Base-by-base conservation (phyloP, 345 rosid species). In the Melaleuca alternifolia region DNA sequence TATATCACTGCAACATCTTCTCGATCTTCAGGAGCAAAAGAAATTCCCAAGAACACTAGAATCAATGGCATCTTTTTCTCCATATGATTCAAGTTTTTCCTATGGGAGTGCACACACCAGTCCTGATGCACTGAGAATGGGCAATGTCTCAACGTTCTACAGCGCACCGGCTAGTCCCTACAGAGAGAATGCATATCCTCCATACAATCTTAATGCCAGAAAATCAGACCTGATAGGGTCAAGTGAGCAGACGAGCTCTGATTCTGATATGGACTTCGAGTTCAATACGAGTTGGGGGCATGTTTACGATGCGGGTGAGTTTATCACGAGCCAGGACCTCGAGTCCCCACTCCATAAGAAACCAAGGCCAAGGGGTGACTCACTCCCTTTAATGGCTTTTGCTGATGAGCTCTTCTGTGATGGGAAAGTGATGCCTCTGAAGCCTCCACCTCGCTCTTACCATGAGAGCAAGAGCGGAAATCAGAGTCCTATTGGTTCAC, bases 361-460 rank as follows among this genome's bases (percentile, higher is more conserved):
- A 7, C 50, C 41, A 10, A 54, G 52, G 14, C 84, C 84, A 9
- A 52, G 84, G 6, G 76, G 61, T 41, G 89, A 85, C 54, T 88
- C 90, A 7, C 87, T 89, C 56, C 91, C 94, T 4, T 85, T 90
- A 18, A 91, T 94, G 92, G 91, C 95, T 13, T 93, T 90, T 89
- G 95, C 95, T 16, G 96, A 93, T 59, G 95, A 94, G 50, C 89
- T 94, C 11, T 92, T 93, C 85, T 75, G 88, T 56, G 90, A 91
- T 21, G 95, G 92, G 52, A 90, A 87, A 83, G 91, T 92, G 37
- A 88, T 89, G 92, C 92, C 94, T 0, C 61, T 94, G 57, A 93
- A 86, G 56, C 93, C 89, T 50, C 94, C 95, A 2, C 94, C 95
- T 1, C 51, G 91, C 24, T 86, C 83, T 82, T 89, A 83, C 3